Evolutionary conservation across 441 rosid genomes (phyloP).

Genomic region (Viola pubescens): DNA sequence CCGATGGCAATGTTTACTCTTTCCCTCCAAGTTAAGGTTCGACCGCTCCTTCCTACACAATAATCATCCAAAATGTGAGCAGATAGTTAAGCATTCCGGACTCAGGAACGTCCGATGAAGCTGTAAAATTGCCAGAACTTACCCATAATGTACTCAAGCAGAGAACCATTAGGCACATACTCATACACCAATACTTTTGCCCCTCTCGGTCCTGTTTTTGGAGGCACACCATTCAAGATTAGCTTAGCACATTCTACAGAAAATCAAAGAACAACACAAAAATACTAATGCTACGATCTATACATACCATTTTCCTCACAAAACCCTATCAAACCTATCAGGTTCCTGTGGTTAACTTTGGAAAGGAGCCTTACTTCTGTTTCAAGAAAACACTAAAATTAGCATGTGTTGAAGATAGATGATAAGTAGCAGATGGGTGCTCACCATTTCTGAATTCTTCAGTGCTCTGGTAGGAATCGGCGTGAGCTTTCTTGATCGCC

Average conservation of each 20-base stretch:
- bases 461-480: slow-evolving; percentile 41
- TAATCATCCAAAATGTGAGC: slow-evolving; percentile 1
- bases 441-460: slow-evolving; percentile 64
- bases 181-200: slow-evolving; percentile 45
- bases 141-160: slow-evolving; percentile 52
- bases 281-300: neutral
- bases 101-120: neutral
- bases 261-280: neutral
- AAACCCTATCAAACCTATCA: slow-evolving; percentile 49
- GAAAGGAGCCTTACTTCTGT: slow-evolving; percentile 54
- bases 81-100: neutral
- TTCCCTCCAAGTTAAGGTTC: slow-evolving; percentile 48
- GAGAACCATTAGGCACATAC: slow-evolving; percentile 50
- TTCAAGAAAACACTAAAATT: slow-evolving; percentile 20
- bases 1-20: slow-evolving; percentile 54
- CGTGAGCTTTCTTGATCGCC: slow-evolving; percentile 54
- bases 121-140: slow-evolving; percentile 5
- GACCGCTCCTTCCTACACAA: slow-evolving; percentile 33
- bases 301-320: slow-evolving; percentile 50
- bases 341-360: slow-evolving; percentile 48
- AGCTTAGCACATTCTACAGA: slow-evolving; percentile 1
- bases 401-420: neutral
- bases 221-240: slow-evolving; percentile 1
- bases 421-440: neutral
- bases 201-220: slow-evolving; percentile 31